A percentile compares a stretch with the other conserved stretches of the same genome.
These are phyloP conservation scores for Nidula niveotomentosa DNA, from an alignment of 1,284 basidiomycete species.

Conservation along the genomic window DNA sequence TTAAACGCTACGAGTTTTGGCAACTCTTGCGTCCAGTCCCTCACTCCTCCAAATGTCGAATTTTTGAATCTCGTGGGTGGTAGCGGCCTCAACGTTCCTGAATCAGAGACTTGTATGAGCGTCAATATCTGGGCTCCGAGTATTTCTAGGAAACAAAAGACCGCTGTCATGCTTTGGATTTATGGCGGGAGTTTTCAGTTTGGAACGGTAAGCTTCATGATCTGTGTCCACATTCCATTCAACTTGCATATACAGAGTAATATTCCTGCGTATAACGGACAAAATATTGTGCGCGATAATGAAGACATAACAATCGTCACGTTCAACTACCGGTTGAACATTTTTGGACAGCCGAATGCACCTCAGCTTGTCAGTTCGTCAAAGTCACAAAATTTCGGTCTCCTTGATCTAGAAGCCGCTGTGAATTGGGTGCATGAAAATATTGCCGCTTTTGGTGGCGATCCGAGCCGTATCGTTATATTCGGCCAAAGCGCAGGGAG, in stretches of 20 bases:
- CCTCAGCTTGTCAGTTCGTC: slow-evolving; percentile 26
- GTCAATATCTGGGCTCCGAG: slow-evolving; percentile 25
- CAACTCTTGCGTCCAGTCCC: slow-evolving; percentile 17
- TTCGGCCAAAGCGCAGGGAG: slow-evolving; percentile 34
- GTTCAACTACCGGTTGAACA: slow-evolving; percentile 33
- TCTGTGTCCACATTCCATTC: background rate
- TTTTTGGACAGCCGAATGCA: slow-evolving; percentile 32
- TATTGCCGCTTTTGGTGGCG: slow-evolving; percentile 31
- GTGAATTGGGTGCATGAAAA: slow-evolving; percentile 24
- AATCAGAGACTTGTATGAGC: slow-evolving; percentile 19
- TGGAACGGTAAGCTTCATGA: slow-evolving; percentile 23
- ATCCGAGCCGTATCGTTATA: slow-evolving; percentile 30
- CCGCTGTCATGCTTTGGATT: slow-evolving; percentile 33
- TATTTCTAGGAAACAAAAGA: slow-evolving; percentile 24
- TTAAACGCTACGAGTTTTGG: slow-evolving; percentile 17
- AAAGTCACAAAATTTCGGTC: slow-evolving; percentile 28
- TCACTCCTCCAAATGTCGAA: slow-evolving; percentile 10
- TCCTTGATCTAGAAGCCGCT: slow-evolving; percentile 28
- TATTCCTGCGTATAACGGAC: slow-evolving; percentile 22
- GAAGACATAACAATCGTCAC: slow-evolving; percentile 32
- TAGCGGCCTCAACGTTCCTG: slow-evolving; percentile 7
- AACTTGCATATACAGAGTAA: slow-evolving; percentile 21
- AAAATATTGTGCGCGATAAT: slow-evolving; percentile 28
- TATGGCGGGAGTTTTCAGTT: slow-evolving; percentile 31
- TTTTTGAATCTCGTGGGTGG: slow-evolving; percentile 11